Conservation (phyloP, 2,329 filamentous ascomycete genomes). For the Fusarium multiceps region DNA sequence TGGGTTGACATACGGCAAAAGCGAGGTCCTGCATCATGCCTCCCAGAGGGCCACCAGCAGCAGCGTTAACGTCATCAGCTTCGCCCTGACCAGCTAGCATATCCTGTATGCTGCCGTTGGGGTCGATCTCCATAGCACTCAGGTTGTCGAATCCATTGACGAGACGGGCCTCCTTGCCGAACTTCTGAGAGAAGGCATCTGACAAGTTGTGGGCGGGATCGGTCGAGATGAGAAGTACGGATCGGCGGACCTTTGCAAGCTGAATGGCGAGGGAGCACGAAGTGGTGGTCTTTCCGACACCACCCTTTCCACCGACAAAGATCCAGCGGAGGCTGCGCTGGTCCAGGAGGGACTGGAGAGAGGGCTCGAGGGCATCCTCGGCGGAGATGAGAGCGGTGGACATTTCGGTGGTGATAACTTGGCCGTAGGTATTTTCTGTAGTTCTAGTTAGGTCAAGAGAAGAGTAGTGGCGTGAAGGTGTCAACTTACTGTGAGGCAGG, state of each 20-base stretch:
- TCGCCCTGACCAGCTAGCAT: slow-evolving; percentile 82
- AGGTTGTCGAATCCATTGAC: slow-evolving; percentile 93
- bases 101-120: slow-evolving; percentile 97
- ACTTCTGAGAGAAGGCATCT: slow-evolving; percentile 98
- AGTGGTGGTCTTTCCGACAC: slow-evolving; percentile 99
- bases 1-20: slow-evolving; percentile 76
- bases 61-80: slow-evolving; percentile 72
- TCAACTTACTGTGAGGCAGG: slow-evolving; percentile 4
- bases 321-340: slow-evolving; percentile 98
- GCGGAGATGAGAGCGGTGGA: slow-evolving; percentile 55
- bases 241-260: slow-evolving; percentile 93
- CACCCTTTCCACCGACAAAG: slow-evolving; percentile 98
- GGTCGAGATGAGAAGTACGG: slow-evolving; percentile 96
- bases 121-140: slow-evolving; percentile 99
- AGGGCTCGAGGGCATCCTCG: slow-evolving; percentile 87
- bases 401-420: slow-evolving; percentile 43
- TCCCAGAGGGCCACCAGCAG: slow-evolving; percentile 77
- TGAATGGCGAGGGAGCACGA: slow-evolving; percentile 98
- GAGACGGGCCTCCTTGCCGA: slow-evolving; percentile 96
- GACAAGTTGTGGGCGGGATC: slow-evolving; percentile 98
- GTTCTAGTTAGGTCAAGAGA: not conserved
- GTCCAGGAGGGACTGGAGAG: slow-evolving; percentile 92
- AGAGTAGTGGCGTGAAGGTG: not conserved
- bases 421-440: not conserved
- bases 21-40: slow-evolving; percentile 99